A percentile compares a stretch with the other conserved stretches of the same genome.
Conservation (phyloP, 768 basidiomycete species). For the Boletus fagicola region DNA sequence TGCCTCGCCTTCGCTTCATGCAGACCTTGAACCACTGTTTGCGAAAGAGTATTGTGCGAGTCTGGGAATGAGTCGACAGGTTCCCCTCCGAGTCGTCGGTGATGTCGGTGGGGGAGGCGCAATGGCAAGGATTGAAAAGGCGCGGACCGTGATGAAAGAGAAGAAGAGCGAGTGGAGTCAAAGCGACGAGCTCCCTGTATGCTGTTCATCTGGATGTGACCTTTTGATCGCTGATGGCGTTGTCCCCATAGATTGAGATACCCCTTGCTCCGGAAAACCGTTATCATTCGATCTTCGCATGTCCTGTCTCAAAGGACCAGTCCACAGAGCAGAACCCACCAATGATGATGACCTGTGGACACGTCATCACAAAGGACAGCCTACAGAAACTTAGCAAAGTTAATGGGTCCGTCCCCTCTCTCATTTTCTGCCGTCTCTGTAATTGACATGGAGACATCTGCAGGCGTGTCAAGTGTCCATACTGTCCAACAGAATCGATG, state of each 20-base stretch:
- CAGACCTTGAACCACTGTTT: slow-evolving; percentile 79
- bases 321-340: slow-evolving; percentile 91
- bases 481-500: slow-evolving; percentile 83
- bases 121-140: slow-evolving; percentile 89
- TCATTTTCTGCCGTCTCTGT: neutral
- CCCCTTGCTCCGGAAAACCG: slow-evolving; percentile 81
- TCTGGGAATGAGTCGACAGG: slow-evolving; percentile 85
- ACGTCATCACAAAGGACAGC: slow-evolving; percentile 92
- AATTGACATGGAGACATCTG: neutral
- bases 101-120: slow-evolving; percentile 94
- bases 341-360: slow-evolving; percentile 97
- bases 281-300: slow-evolving; percentile 96
- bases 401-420: slow-evolving; percentile 59
- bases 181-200: slow-evolving; percentile 83
- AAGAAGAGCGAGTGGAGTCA: slow-evolving; percentile 92
- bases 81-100: slow-evolving; percentile 83
- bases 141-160: slow-evolving; percentile 89
- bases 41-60: slow-evolving; percentile 86
- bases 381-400: slow-evolving; percentile 86
- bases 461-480: slow-evolving; percentile 94
- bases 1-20: slow-evolving; percentile 66
- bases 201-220: slow-evolving; percentile 2
- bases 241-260: slow-evolving; percentile 77
- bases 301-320: slow-evolving; percentile 97
- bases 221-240: neutral